Percentiles rank a stretch among this genome's conserved stretches.
Conservation (phyloP, 1,284 basidiomycete species). For the Schizopora paradoxa region DNA sequence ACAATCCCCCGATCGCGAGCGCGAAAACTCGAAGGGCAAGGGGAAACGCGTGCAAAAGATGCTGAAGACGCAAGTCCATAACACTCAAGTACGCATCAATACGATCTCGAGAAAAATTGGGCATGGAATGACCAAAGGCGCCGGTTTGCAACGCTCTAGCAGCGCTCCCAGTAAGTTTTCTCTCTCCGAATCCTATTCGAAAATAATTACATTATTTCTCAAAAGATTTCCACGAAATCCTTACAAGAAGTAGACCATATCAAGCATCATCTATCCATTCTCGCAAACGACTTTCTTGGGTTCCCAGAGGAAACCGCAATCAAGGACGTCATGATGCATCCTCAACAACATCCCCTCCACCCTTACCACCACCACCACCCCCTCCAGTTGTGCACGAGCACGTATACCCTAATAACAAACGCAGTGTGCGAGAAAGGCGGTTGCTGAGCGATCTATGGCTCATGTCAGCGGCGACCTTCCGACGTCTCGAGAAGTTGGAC, state of each 20-base stretch:
- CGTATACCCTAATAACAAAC: conserved; percentile 33
- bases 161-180: conserved; percentile 57
- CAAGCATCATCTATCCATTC: conserved; percentile 88
- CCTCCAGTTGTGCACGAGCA: no score
- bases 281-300: conserved; percentile 49
- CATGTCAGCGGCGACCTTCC: conserved; percentile 90
- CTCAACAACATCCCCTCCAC: conserved; percentile 31
- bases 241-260: conserved; percentile 52
- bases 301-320: conserved; percentile 10
- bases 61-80: conserved; percentile 66
- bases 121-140: conserved; percentile 54
- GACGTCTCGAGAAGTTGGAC: conserved; percentile 83
- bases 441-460: conserved; percentile 89
- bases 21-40: conserved; percentile 36
- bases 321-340: conserved; percentile 33
- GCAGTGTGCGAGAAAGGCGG: conserved; percentile 59
- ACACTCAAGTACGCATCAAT: conserved; percentile 64
- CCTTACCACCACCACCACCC: conserved; percentile 25
- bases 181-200: conserved; percentile 3
- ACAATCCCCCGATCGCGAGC: conserved; percentile 16
- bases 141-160: conserved; percentile 46
- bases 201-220: conserved; percentile 1
- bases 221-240: conserved; percentile 60
- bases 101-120: conserved; percentile 75
- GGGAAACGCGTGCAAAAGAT: conserved; percentile 70